Percentiles rank a stretch among this genome's conserved stretches.
Conservation (phyloP, 352 stramenopile genomes). For the Elongisporangium prolatum region DNA sequence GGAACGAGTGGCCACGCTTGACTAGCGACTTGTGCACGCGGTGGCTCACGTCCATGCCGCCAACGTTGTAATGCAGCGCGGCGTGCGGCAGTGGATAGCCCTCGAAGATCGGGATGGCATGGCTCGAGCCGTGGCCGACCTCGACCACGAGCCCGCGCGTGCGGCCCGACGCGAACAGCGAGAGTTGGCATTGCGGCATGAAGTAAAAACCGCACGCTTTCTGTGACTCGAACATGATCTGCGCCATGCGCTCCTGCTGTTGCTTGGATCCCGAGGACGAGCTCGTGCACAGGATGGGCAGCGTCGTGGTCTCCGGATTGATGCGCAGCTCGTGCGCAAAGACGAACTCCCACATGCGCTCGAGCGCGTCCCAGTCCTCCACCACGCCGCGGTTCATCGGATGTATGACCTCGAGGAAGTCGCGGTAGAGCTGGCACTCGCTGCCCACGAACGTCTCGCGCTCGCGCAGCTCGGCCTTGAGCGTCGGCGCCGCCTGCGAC, state of each 20-base stretch:
- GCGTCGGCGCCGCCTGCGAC: conserved; percentile 35
- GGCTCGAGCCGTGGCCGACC: conserved; percentile 78
- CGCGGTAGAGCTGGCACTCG: conserved; percentile 62
- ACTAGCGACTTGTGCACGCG: conserved; percentile 64
- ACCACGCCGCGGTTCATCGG: conserved; percentile 78
- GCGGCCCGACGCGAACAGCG: conserved; percentile 81
- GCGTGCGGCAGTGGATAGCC: conserved; percentile 78
- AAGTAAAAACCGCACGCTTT: conserved; percentile 83
- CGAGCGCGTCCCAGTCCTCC: conserved; percentile 82
- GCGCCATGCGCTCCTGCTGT: conserved; percentile 74
- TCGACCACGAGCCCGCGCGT: conserved; percentile 86
- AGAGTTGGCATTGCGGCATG: conserved; percentile 81
- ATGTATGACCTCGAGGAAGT: conserved; percentile 62
- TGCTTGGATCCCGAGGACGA: conserved; percentile 49
- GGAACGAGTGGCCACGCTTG: conserved; percentile 63
- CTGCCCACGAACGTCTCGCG: conserved; percentile 62
- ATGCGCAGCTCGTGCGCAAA: conserved; percentile 75
- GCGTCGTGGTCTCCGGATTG: conserved; percentile 63
- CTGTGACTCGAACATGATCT: conserved; percentile 85
- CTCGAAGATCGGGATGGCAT: conserved; percentile 85
- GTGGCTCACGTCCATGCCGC: conserved; percentile 73
- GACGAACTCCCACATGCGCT: conserved; percentile 83
- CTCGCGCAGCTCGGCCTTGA: conserved; percentile 66
- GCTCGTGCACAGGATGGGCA: conserved; percentile 69
- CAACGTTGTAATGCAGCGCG: conserved; percentile 56